These are phyloP conservation scores for Corynespora cassiicola DNA, from an alignment of 2,329 filamentous ascomycete genomes.

Conservation along the genomic window DNA sequence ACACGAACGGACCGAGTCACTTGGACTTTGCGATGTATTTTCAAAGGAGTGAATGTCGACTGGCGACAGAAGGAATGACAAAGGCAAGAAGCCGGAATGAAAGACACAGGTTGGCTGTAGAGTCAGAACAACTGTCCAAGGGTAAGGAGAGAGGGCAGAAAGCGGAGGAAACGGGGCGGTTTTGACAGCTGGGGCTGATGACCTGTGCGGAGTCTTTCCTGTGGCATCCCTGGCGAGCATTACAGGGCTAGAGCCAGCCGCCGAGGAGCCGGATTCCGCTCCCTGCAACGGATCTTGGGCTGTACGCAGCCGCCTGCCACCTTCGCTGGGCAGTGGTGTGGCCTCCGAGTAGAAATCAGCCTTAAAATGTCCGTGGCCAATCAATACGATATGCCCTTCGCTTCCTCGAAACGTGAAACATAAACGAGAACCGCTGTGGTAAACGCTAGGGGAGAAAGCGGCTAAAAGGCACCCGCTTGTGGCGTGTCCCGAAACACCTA, in stretches of 20 bases:
- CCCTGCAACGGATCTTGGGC: constrained; percentile 31
- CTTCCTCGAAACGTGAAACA: constrained; percentile 39
- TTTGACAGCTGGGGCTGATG: constrained; percentile 28
- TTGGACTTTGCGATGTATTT: constrained; percentile 32
- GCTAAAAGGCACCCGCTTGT: constrained; percentile 30
- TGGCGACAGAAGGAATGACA: constrained; percentile 46
- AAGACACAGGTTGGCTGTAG: constrained; percentile 37
- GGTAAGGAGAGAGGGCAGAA: constrained; percentile 27
- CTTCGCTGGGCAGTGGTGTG: constrained; percentile 20
- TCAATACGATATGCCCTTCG: constrained; percentile 16
- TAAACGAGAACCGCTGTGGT: constrained; percentile 21
- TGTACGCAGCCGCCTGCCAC: constrained; percentile 20
- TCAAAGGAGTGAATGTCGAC: constrained; percentile 45
- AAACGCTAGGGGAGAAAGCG: constrained; percentile 20
- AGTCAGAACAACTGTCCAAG: constrained; percentile 22
- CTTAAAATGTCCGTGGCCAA: constrained; percentile 28
- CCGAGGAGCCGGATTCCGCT: constrained; percentile 25
- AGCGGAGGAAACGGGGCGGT: constrained; percentile 20
- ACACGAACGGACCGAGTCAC: constrained; percentile 37
- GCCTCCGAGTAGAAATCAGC: constrained; percentile 28
- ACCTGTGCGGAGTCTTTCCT: constrained; percentile 15
- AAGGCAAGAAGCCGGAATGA: constrained; percentile 35
- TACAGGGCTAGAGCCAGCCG: too few species aligned
- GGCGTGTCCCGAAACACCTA: constrained; percentile 36
- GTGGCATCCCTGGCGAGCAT: constrained; percentile 19